Evolutionary conservation across 306 rosid genomes (phyloP), one percentile per base, ranked within the genome.

Genomic region (Glycine latifolia): DNA sequence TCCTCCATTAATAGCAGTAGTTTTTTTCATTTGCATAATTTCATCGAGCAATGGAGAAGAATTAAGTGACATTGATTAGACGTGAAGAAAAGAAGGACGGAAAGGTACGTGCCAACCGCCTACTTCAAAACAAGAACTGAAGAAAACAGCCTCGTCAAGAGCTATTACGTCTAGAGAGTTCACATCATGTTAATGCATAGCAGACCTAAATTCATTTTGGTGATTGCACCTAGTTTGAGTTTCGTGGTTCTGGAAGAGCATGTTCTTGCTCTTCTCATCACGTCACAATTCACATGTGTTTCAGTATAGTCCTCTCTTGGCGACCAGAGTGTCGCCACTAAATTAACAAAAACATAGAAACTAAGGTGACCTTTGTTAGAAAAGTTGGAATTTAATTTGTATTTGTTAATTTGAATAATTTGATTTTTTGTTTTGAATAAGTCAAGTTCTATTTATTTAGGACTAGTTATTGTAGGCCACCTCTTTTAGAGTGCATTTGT

Each of bases 51-150:
- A 59, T 13, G 69, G 70, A 20, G 31, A 20, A 46, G 58, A 13
- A 59, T 47, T 31, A 59, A 44, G 59, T 43, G 61, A 70, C 43
- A 47, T 11, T 61, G 71, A 37, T 10, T 15, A 59, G 62, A 70
- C 52, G 48, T 20, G 26, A 65, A 66, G 50, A 66, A 66, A 31
- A 44, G 67, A 4, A 55, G 26, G 67, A 43, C 8, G 47, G 69
- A 67, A 20, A 43, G 52, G 35, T 56, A 70, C 47, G 49, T 47
- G 56, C 49, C 71, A 33, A 70, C 71, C 37, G 16, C 71, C 77
- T n/a, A 61, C 60, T 9, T 20, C 14, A 50, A 67, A 67, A 67
- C 67, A 12, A 39, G 44, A 63, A 63, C 20, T 3, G 71, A 66
- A 66, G 69, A 63, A 62, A 62, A 63, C 44, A 35, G 47, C 47